phyloP scores from a whole-genome alignment of 371 early-diverging fungal genomes.

The Vittaforma corneae region DNA sequence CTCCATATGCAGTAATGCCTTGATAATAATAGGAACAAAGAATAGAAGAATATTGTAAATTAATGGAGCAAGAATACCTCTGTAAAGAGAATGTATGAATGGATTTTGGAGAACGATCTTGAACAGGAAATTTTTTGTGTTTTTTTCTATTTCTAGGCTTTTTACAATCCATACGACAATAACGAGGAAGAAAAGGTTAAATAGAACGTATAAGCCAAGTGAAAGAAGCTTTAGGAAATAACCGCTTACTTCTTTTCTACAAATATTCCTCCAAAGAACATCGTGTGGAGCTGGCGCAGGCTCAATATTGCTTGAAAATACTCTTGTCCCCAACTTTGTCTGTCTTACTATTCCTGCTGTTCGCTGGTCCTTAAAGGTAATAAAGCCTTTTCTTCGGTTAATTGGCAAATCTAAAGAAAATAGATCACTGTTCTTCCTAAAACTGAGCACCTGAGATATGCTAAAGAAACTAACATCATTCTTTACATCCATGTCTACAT shows the following conservation, averaged over 20 bases:
- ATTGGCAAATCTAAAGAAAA: constrained; percentile 55
- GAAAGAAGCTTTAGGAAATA: constrained; percentile 42
- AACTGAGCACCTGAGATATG: constrained; percentile 35
- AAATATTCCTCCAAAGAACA: constrained; percentile 55
- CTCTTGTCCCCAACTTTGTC: constrained; percentile 51
- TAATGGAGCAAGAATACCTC: constrained; percentile 54
- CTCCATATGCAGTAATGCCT: constrained; percentile 44
- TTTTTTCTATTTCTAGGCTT: constrained; percentile 5
- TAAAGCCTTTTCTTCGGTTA: constrained; percentile 51
- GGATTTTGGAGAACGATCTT: constrained; percentile 29
- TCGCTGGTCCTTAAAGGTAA: constrained; percentile 49
- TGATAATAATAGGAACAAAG: constrained; percentile 49
- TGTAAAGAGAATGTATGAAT: constrained; percentile 29
- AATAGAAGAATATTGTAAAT: constrained; percentile 50
- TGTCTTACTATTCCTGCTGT: constrained; percentile 49
- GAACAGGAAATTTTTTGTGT: constrained; percentile 14
- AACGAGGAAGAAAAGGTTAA: constrained; percentile 48
- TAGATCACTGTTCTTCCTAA: constrained; percentile 26
- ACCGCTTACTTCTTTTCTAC: constrained; percentile 21
- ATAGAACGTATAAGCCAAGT: constrained; percentile 45
- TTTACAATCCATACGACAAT: constrained; percentile 34
- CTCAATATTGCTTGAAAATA: constrained; percentile 49
- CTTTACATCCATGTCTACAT: constrained; percentile 30
- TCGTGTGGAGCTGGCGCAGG: constrained; percentile 58
- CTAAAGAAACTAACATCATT: constrained; percentile 52